These are phyloP conservation scores for Talaromyces sp. DNA, from an alignment of 2,329 filamentous ascomycete species.

Conservation along the genomic window DNA sequence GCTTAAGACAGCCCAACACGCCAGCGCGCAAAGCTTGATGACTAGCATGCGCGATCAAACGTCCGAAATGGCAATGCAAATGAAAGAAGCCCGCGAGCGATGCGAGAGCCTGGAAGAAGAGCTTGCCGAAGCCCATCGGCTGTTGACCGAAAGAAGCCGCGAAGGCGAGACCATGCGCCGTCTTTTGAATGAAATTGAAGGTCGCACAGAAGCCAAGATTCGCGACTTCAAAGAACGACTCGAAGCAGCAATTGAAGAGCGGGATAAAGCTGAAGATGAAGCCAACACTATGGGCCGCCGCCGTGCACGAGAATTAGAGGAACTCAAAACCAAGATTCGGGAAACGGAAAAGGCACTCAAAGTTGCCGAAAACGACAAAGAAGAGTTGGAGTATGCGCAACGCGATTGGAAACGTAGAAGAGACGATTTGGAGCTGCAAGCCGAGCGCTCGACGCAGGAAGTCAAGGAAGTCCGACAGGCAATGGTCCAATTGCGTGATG, in stretches of 20 bases:
- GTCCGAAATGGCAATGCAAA: conserved; percentile 80
- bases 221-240: conserved; percentile 85
- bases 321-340: conserved; percentile 71
- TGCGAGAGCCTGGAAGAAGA: conserved; percentile 90
- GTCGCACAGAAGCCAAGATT: conserved; percentile 73
- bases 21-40: conserved; percentile 78
- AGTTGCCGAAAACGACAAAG: conserved; percentile 67
- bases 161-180: conserved; percentile 94
- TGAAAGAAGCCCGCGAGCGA: conserved; percentile 80
- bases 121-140: conserved; percentile 77
- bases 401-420: conserved; percentile 70
- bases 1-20: conserved; percentile 80
- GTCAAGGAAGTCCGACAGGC: conserved; percentile 70
- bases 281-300: conserved; percentile 72
- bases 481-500: conserved; percentile 71
- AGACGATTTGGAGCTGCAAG: conserved; percentile 70
- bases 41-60: conserved; percentile 92
- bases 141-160: conserved; percentile 81
- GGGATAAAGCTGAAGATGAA: conserved; percentile 89
- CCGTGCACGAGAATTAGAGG: conserved; percentile 78
- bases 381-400: conserved; percentile 71
- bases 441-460: conserved; percentile 68
- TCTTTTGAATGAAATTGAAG: conserved; percentile 80
- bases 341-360: conserved; percentile 78
- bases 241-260: conserved; percentile 88